Evolutionary conservation across 2,329 filamentous ascomycete species (phyloP).

Genomic region (Sordariomycetes sp.): DNA sequence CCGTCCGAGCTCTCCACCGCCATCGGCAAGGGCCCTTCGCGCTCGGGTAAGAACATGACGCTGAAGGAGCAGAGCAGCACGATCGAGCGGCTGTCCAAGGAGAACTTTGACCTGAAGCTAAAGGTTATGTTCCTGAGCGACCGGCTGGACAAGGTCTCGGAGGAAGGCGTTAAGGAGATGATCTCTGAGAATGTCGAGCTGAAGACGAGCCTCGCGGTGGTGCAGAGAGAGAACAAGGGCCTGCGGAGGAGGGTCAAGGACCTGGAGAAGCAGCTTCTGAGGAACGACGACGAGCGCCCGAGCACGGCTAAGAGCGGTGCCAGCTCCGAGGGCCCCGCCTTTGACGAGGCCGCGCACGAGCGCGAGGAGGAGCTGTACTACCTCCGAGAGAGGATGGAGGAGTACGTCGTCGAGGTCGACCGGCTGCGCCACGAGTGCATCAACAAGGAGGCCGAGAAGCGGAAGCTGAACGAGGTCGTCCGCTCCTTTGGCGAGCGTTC

Average conservation of each 20-base stretch:
- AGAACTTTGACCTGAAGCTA: slow-evolving; percentile 95
- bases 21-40: slow-evolving; percentile 28
- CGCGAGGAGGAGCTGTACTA: slow-evolving; percentile 80
- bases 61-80: slow-evolving; percentile 96
- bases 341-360: slow-evolving; percentile 52
- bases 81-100: slow-evolving; percentile 90
- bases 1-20: slow-evolving; percentile 39
- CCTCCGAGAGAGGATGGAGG: slow-evolving; percentile 75
- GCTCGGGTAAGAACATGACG: slow-evolving; percentile 63
- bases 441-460: slow-evolving; percentile 72
- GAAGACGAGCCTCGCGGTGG: slow-evolving; percentile 77
- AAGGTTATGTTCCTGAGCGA: slow-evolving; percentile 97
- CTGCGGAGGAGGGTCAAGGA: slow-evolving; percentile 75
- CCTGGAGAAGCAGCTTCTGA: slow-evolving; percentile 67
- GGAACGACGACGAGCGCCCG: slow-evolving; percentile 53
- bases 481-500: slow-evolving; percentile 38
- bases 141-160: slow-evolving; percentile 82
- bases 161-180: slow-evolving; percentile 96
- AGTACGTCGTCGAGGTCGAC: slow-evolving; percentile 76
- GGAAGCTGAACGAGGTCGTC: slow-evolving; percentile 74
- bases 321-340: slow-evolving; percentile 48
- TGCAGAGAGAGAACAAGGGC: slow-evolving; percentile 83
- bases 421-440: slow-evolving; percentile 68
- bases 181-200: slow-evolving; percentile 95
- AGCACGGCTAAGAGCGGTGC: slow-evolving; percentile 45